Conservation (phyloP, 1,139 yeast genomes). For the Wickerhamiella pararugosa region DNA sequence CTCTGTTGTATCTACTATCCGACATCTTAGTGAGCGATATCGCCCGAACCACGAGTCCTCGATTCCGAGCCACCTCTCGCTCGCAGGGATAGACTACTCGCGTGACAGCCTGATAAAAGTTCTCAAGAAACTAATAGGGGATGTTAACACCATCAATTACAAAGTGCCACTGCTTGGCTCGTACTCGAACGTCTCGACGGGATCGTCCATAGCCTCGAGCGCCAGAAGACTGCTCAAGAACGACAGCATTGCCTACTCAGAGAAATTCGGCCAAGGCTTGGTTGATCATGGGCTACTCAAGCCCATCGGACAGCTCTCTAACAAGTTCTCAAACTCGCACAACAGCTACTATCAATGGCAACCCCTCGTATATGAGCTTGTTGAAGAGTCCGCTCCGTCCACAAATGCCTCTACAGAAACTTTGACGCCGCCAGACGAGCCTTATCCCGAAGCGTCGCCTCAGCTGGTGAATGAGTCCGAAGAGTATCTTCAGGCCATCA, state of each 20-base stretch:
- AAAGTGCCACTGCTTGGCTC: conserved; percentile 47
- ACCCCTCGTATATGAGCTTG: conserved; percentile 29
- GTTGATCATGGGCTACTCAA: conserved; percentile 46
- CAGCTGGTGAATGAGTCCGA: conserved; percentile 42
- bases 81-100: conserved; percentile 26
- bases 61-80: conserved; percentile 14
- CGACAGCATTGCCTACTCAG: conserved; percentile 44
- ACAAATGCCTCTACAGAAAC: not conserved
- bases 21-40: conserved; percentile 12
- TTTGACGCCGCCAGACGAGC: not conserved
- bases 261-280: conserved; percentile 59
- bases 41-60: not conserved
- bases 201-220: conserved; percentile 45
- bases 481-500: conserved; percentile 29
- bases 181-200: conserved; percentile 44
- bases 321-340: conserved; percentile 52
- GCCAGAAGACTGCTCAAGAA: conserved; percentile 30
- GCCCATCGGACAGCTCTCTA: conserved; percentile 38
- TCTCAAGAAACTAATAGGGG: conserved; percentile 27
- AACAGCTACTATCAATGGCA: conserved; percentile 67
- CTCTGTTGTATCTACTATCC: conserved; percentile 14
- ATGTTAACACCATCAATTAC: conserved; percentile 30
- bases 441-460: conserved; percentile 11
- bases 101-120: conserved; percentile 29
- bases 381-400: conserved; percentile 1